A percentile compares a stretch with the other conserved stretches of the same genome.
These are phyloP conservation scores for Acarospora socialis DNA, from an alignment of 2,329 filamentous ascomycete genomes.

Conservation along the genomic window DNA sequence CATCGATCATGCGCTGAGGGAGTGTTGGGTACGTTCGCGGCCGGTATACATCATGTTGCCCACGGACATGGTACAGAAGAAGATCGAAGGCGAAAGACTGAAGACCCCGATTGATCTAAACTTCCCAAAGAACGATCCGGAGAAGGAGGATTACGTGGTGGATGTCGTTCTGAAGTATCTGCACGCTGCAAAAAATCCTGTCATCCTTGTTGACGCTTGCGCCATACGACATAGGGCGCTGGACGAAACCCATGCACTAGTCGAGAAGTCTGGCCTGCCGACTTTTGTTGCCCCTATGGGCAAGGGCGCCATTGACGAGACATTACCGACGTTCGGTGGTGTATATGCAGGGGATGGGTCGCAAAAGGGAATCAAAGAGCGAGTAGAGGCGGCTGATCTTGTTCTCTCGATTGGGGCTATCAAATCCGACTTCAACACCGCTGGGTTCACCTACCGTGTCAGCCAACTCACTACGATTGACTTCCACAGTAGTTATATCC, in stretches of 20 bases:
- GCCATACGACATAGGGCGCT: slow-evolving; percentile 63
- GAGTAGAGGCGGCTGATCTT: slow-evolving; percentile 27
- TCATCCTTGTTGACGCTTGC: slow-evolving; percentile 73
- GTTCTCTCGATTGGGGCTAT: slow-evolving; percentile 29
- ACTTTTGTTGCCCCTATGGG: slow-evolving; percentile 86
- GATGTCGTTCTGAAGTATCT: slow-evolving; percentile 62
- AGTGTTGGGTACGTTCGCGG: slow-evolving; percentile 59
- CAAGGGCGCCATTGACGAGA: slow-evolving; percentile 70
- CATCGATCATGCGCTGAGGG: slow-evolving; percentile 62
- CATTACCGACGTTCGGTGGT: slow-evolving; percentile 60
- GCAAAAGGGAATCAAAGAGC: slow-evolving; percentile 38
- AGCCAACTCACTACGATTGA: slow-evolving; percentile 67
- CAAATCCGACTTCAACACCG: slow-evolving; percentile 35
- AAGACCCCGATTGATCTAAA: slow-evolving; percentile 55
- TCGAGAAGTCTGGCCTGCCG: slow-evolving; percentile 60
- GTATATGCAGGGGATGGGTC: slow-evolving; percentile 74
- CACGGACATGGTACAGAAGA: slow-evolving; percentile 63
- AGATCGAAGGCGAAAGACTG: slow-evolving; percentile 59
- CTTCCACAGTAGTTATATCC: slow-evolving; percentile 59
- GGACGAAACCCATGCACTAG: slow-evolving; percentile 55
- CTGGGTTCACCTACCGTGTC: slow-evolving; percentile 68
- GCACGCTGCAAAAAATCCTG: slow-evolving; percentile 55
- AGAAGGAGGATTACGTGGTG: slow-evolving; percentile 70
- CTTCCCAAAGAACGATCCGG: slow-evolving; percentile 50
- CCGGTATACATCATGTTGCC: slow-evolving; percentile 78